Percentiles rank a stretch among this genome's conserved stretches.
phyloP scores from a whole-genome alignment of 116 monocot genomes.

The Trichopus zeylanicus region DNA sequence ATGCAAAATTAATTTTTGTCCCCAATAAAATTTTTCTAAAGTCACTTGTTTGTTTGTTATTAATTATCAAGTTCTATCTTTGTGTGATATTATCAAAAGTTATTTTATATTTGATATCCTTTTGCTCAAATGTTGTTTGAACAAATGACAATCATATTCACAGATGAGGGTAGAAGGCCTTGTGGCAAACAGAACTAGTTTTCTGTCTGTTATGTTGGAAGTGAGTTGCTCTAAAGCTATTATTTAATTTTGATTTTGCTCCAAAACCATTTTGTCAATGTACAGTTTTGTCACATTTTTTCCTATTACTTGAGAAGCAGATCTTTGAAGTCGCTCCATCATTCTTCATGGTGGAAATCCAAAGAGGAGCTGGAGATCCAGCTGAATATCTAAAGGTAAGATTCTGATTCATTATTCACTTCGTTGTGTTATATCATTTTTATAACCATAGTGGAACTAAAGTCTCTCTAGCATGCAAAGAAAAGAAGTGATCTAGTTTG shows the following conservation, averaged over 20 bases:
- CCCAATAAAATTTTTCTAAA: no score
- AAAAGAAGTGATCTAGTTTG: no score
- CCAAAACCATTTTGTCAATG: neutral
- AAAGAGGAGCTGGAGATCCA: constrained; percentile 62
- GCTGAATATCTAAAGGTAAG: constrained; percentile 71
- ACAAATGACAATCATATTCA: constrained; percentile 5
- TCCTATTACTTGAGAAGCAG: constrained; percentile 20
- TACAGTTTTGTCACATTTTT: neutral
- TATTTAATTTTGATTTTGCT: neutral
- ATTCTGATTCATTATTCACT: neutral
- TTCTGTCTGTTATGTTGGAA: constrained; percentile 77
- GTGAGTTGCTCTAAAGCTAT: constrained; percentile 32
- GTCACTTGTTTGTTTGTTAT: no score
- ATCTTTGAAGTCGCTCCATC: constrained; percentile 96
- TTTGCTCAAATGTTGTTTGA: neutral
- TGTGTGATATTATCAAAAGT: neutral
- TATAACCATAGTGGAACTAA: no score
- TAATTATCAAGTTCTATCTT: no score
- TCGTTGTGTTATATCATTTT: neutral
- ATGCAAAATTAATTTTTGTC: no score
- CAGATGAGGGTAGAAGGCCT: constrained; percentile 96
- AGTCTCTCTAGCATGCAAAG: no score
- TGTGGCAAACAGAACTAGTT: constrained; percentile 48
- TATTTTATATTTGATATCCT: neutral
- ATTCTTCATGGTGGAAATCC: constrained; percentile 80